Conservation (phyloP, 2,329 filamentous ascomycete species). For the Fusarium sp. region DNA sequence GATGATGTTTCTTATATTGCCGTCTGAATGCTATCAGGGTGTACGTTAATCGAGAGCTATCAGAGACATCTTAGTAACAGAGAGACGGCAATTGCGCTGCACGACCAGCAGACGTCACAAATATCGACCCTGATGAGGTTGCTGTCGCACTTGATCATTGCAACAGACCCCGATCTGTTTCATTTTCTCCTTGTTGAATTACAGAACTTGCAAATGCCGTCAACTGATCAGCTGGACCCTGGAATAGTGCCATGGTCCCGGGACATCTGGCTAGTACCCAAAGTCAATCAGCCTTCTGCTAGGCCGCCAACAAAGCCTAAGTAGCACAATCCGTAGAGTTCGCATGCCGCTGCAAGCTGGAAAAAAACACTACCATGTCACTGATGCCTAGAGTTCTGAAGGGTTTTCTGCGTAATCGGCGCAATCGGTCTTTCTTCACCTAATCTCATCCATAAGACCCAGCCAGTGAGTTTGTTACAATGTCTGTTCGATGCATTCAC, state of each 20-base stretch:
- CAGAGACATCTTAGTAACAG: too few relatives aligned
- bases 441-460: neutral
- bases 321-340: neutral
- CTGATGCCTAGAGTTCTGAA: neutral
- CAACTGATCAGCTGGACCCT: neutral
- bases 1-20: neutral
- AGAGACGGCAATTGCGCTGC: neutral
- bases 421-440: neutral
- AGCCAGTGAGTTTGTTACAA: neutral
- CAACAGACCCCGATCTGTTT: too few relatives aligned
- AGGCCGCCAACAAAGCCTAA: neutral
- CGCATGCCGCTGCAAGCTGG: neutral
- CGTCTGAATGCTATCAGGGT: neutral
- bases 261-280: neutral
- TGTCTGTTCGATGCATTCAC: neutral
- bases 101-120: neutral
- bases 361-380: neutral
- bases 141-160: neutral
- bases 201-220: neutral
- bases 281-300: neutral
- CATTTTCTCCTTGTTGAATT: too few relatives aligned
- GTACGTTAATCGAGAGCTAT: neutral
- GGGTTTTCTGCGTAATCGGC: too few relatives aligned
- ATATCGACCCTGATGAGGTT: neutral
- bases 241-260: neutral